Evolutionary conservation across 225 moss, liverwort and hornwort species (phyloP).

Genomic region (Marchantia paleacea): DNA sequence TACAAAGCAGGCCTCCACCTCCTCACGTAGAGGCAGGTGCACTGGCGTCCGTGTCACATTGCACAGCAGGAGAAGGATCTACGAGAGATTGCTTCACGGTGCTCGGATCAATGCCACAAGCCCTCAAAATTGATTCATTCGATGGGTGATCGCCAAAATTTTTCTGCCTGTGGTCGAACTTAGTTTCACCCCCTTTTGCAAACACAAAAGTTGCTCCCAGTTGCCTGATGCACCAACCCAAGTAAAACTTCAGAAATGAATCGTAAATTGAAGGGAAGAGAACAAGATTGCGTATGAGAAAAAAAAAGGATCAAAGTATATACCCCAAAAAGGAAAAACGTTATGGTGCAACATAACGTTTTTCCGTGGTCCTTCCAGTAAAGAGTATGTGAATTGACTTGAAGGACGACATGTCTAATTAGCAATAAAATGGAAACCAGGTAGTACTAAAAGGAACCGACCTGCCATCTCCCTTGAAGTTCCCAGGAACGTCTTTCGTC

Average conservation of each 20-base stretch:
- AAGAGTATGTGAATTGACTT: too few relatives aligned
- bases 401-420: too few relatives aligned
- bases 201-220: constrained; percentile 88
- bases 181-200: constrained; percentile 64
- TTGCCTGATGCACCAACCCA: constrained; percentile 49
- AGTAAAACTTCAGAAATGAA: neutral
- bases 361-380: too few relatives aligned
- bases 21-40: constrained; percentile 1
- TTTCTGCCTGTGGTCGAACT: constrained; percentile 71
- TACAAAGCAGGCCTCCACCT: too few relatives aligned
- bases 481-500: constrained; percentile 70
- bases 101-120: constrained; percentile 58
- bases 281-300: neutral
- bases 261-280: neutral
- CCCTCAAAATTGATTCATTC: constrained; percentile 60
- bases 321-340: neutral
- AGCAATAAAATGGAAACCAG: neutral
- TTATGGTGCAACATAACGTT: too few relatives aligned
- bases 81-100: constrained; percentile 18
- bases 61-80: constrained; percentile 11
- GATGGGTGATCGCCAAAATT: constrained; percentile 78
- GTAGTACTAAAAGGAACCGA: constrained; percentile 15
- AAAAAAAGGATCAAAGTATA: neutral
- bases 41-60: constrained; percentile 2
- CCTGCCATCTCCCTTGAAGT: constrained; percentile 85